These are phyloP conservation scores for Lactarius indigo DNA, from an alignment of 768 basidiomycete species.

Conservation along the genomic window DNA sequence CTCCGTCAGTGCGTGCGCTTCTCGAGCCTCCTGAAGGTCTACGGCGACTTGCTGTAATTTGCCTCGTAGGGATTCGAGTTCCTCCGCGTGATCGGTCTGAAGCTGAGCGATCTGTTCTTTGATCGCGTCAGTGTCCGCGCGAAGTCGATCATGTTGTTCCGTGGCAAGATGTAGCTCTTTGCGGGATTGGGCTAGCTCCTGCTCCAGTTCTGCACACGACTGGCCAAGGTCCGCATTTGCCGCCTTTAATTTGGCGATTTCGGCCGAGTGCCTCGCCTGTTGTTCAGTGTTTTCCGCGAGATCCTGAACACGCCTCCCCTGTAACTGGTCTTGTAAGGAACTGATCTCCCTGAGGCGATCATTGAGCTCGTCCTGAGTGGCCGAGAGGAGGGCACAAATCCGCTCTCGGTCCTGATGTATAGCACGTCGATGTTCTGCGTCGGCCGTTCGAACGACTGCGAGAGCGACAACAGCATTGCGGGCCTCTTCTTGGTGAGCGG, in stretches of 20 bases:
- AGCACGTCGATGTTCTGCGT: background rate
- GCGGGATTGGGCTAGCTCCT: slow-evolving; percentile 26
- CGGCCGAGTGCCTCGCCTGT: background rate
- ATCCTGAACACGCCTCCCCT: slow-evolving; percentile 13
- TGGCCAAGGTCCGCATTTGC: slow-evolving; percentile 24
- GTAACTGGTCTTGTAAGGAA: slow-evolving; percentile 17
- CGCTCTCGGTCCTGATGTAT: slow-evolving; percentile 10
- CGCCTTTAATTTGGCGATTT: slow-evolving; percentile 19
- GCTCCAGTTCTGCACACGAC: slow-evolving; percentile 12
- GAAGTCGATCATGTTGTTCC: slow-evolving; percentile 18
- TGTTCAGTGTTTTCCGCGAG: slow-evolving; percentile 12
- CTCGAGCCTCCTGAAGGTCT: slow-evolving; percentile 24
- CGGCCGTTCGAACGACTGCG: slow-evolving; percentile 11
- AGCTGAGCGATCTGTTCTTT: slow-evolving; percentile 18
- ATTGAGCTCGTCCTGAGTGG: slow-evolving; percentile 16
- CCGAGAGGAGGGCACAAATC: slow-evolving; percentile 19
- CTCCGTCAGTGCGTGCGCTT: slow-evolving; percentile 31
- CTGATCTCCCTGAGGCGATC: slow-evolving; percentile 14
- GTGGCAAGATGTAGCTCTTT: slow-evolving; percentile 24
- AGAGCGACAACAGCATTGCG: slow-evolving; percentile 14
- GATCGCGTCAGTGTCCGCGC: slow-evolving; percentile 3
- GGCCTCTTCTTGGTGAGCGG: slow-evolving; percentile 6
- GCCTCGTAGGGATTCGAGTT: slow-evolving; percentile 27
- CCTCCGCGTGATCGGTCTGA: slow-evolving; percentile 18
- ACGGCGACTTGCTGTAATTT: slow-evolving; percentile 24